phyloP scores from a whole-genome alignment of 352 stramenopile species.

The Blastocystis sp. region DNA sequence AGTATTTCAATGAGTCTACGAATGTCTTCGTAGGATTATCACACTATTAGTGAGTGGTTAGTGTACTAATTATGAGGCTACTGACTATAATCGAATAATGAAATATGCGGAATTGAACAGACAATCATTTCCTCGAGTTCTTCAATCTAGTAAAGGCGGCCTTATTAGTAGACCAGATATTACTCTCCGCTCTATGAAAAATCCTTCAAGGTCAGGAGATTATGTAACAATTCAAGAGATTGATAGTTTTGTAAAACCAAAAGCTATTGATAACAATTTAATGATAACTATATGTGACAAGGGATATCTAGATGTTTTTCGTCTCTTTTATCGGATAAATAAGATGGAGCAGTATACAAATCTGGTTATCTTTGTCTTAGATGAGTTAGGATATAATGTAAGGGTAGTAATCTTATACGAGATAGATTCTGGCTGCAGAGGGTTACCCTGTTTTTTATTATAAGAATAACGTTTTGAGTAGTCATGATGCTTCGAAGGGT shows the following conservation, averaged over 20 bases:
- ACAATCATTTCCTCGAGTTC: too few relatives aligned
- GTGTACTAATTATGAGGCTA: too few relatives aligned
- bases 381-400: constrained; percentile 18
- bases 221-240: background rate
- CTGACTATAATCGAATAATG: too few relatives aligned
- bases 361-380: constrained; percentile 7
- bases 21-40: too few relatives aligned
- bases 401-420: background rate
- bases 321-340: background rate
- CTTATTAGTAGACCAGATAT: too few relatives aligned
- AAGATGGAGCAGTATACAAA: background rate
- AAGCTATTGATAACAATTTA: background rate
- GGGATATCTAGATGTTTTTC: constrained; percentile 26
- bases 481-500: background rate
- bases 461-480: background rate
- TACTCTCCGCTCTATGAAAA: too few relatives aligned
- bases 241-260: background rate
- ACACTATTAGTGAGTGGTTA: too few relatives aligned
- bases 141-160: too few relatives aligned
- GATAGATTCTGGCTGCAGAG: background rate
- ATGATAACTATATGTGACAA: constrained; percentile 48
- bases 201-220: background rate
- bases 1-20: too few relatives aligned
- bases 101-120: too few relatives aligned
- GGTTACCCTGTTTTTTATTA: background rate